These are phyloP conservation scores for Rhododendron simsii DNA, from an alignment of 148 eudicot genomes.

Conservation along the genomic window DNA sequence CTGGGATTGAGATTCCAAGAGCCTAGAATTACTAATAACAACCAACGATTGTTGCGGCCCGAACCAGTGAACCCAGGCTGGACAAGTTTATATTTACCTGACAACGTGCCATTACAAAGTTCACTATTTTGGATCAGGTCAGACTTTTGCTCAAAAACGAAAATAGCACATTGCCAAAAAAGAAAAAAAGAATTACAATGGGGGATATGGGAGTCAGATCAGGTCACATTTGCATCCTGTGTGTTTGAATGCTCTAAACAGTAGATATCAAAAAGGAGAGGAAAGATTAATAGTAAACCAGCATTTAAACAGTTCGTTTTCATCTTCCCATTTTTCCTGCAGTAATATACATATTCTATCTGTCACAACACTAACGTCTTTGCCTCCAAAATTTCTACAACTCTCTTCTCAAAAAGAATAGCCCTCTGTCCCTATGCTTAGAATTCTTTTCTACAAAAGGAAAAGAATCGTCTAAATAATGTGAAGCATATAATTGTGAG, in stretches of 20 bases:
- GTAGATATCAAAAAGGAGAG: background rate
- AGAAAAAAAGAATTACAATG: too few species aligned
- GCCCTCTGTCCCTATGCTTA: background rate
- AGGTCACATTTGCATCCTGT: too few species aligned
- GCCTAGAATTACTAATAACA: too few species aligned
- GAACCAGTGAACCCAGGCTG: background rate
- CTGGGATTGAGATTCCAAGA: too few species aligned
- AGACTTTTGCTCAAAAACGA: background rate
- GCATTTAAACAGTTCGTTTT: background rate
- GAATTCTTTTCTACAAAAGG: background rate
- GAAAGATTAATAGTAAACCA: background rate
- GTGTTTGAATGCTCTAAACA: too few species aligned
- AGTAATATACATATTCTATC: background rate
- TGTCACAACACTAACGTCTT: background rate
- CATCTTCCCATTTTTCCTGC: background rate
- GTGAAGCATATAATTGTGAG: too few species aligned
- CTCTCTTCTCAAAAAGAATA: background rate
- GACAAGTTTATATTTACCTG: background rate
- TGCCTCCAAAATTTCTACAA: background rate
- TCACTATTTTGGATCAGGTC: background rate
- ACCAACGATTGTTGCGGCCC: background rate
- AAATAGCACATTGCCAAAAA: background rate
- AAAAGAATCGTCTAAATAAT: background rate
- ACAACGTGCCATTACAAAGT: background rate
- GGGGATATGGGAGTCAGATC: too few species aligned